Percentiles rank a stretch among this genome's conserved stretches.
Evolutionary conservation across 2,329 filamentous ascomycete genomes (phyloP).

Genomic region (Alternaria triticina): DNA sequence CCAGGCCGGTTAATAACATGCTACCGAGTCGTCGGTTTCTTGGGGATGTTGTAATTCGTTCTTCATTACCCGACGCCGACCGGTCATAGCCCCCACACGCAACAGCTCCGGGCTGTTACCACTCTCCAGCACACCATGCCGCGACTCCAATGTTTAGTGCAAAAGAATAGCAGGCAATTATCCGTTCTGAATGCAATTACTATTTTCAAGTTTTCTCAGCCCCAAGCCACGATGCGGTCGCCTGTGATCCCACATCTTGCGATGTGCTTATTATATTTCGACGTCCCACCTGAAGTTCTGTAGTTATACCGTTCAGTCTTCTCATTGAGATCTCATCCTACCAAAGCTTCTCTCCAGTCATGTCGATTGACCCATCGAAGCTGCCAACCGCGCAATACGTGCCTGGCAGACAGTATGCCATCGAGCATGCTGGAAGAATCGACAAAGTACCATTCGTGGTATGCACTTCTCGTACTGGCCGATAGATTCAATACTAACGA

Average conservation of each 20-base stretch:
- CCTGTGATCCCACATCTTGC: not conserved
- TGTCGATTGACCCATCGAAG: not conserved
- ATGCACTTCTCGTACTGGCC: not conserved
- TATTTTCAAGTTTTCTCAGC: not conserved
- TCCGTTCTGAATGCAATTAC: not conserved
- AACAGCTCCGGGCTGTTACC: not conserved
- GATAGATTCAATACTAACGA: not conserved
- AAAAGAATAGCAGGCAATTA: not conserved
- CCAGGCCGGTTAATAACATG: no score
- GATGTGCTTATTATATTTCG: not conserved
- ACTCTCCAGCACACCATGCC: not conserved
- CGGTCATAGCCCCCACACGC: not conserved
- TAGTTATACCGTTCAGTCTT: not conserved
- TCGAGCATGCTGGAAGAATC: conserved; percentile 1
- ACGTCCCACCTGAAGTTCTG: not conserved
- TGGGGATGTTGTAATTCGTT: not conserved
- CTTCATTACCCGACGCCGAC: not conserved
- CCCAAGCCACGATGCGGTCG: not conserved
- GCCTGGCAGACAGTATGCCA: not conserved
- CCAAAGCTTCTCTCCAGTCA: not conserved
- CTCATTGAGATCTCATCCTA: not conserved
- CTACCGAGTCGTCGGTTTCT: not conserved
- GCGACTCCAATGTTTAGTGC: not conserved
- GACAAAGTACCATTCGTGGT: not conserved
- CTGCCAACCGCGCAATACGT: conserved; percentile 2